phyloP scores from a whole-genome alignment of 805 yeast species.

The Hanseniaspora clermontiae region DNA sequence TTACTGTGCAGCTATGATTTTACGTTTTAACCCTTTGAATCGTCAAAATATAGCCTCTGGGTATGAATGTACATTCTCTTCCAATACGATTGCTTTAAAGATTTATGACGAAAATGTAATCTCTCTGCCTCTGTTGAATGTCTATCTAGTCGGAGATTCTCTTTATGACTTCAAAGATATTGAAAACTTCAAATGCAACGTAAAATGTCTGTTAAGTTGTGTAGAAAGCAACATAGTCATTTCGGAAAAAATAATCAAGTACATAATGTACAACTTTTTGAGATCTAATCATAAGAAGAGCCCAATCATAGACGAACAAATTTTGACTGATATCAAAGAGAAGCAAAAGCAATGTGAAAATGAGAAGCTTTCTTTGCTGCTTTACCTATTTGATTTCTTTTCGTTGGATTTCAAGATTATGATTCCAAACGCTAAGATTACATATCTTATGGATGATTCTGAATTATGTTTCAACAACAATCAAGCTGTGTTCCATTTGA shows the following conservation, averaged over 20 bases:
- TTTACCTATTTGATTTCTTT: constrained; percentile 6
- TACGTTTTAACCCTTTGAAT: constrained; percentile 20
- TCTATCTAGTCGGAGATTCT: constrained; percentile 22
- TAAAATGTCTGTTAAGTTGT: constrained; percentile 21
- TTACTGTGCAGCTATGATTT: constrained; percentile 22
- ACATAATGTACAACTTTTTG: constrained; percentile 12
- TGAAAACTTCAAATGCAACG: constrained; percentile 15
- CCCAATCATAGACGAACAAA: too few relatives aligned
- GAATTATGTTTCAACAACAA: not conserved
- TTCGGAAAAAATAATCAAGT: constrained; percentile 12
- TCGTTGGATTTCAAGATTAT: constrained; percentile 9
- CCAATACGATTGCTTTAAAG: constrained; percentile 19
- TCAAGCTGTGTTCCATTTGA: constrained; percentile 10
- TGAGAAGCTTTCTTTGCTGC: constrained; percentile 1
- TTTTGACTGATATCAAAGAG: not conserved
- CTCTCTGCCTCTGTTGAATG: constrained; percentile 24
- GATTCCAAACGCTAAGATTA: constrained; percentile 8
- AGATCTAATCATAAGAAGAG: not conserved
- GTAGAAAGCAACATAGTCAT: constrained; percentile 25
- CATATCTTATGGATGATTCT: constrained; percentile 3
- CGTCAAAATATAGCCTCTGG: not conserved
- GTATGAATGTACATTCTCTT: constrained; percentile 23
- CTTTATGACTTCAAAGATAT: constrained; percentile 18
- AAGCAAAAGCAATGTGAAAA: not conserved
- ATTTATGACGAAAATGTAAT: constrained; percentile 19